A percentile compares a stretch with the other conserved stretches of the same genome.
These are phyloP conservation scores for Vanrija pseudolonga DNA, from an alignment of 1,284 basidiomycete species.

Conservation along the genomic window DNA sequence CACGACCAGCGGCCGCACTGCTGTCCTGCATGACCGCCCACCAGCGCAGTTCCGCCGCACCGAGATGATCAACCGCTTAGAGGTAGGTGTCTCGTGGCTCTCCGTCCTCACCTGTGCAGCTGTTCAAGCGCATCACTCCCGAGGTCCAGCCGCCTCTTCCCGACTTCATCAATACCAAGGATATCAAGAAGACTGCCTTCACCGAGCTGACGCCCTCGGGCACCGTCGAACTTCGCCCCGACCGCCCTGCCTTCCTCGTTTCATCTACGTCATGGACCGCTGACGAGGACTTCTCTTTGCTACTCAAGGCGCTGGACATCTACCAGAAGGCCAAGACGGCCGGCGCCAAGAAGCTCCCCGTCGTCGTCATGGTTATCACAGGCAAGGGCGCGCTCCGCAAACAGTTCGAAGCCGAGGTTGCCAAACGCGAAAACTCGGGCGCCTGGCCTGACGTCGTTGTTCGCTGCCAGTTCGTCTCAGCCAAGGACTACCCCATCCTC, in stretches of 20 bases:
- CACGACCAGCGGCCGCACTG: conserved; percentile 63
- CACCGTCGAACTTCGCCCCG: conserved; percentile 53
- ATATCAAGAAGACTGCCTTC: conserved; percentile 27
- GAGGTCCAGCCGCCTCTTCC: conserved; percentile 30
- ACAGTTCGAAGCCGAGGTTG: conserved; percentile 62
- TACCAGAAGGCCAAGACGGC: conserved; percentile 27
- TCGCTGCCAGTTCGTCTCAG: conserved; percentile 80
- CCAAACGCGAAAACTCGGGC: conserved; percentile 57
- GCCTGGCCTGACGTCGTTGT: conserved; percentile 79
- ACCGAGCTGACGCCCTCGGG: conserved; percentile 22
- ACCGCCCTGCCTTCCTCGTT: conserved; percentile 81
- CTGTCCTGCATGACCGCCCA: conserved; percentile 82
- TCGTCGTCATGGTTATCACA: conserved; percentile 78
- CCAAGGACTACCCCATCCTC: conserved; percentile 78
- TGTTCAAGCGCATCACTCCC: conserved; percentile 57
- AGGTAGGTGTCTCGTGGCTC: conserved; percentile 52
- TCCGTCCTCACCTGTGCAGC: conserved; percentile 40
- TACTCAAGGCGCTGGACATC: conserved; percentile 70
- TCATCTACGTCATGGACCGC: conserved; percentile 96
- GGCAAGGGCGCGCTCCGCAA: conserved; percentile 81
- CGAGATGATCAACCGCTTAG: conserved; percentile 66
- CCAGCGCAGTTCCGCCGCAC: conserved; percentile 72
- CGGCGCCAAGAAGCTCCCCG: conserved; percentile 56
- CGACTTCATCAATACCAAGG: conserved; percentile 40
- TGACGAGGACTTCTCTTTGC: conserved; percentile 89